These are phyloP conservation scores for Lactarius psammicola DNA, from an alignment of 768 basidiomycete genomes.

Conservation along the genomic window DNA sequence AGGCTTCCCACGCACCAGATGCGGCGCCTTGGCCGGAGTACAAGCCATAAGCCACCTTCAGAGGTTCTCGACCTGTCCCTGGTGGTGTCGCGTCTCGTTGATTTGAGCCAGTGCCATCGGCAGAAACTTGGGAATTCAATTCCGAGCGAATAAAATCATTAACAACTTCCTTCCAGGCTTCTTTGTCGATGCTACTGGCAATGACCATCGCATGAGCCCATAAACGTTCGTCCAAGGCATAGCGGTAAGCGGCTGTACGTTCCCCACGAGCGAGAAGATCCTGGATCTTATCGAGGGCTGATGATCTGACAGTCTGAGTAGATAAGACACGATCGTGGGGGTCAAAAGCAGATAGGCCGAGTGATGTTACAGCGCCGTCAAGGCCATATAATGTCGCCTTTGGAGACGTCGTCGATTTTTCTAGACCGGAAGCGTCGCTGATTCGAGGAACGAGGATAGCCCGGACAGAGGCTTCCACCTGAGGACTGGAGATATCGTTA, in stretches of 20 bases:
- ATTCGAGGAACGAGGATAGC: slow-evolving; percentile 64
- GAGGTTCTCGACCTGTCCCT: slow-evolving; percentile 60
- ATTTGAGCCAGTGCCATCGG: slow-evolving; percentile 23
- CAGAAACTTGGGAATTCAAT: slow-evolving; percentile 46
- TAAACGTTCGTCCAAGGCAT: slow-evolving; percentile 81
- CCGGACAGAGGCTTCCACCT: slow-evolving; percentile 73
- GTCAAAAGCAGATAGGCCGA: slow-evolving; percentile 29
- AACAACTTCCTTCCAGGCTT: slow-evolving; percentile 89
- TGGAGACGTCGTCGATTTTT: slow-evolving; percentile 22
- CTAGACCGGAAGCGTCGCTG: slow-evolving; percentile 31
- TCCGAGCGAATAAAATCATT: slow-evolving; percentile 82
- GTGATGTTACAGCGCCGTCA: slow-evolving; percentile 19
- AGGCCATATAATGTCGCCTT: slow-evolving; percentile 20
- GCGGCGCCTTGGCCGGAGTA: slow-evolving; percentile 80
- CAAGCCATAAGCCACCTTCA: slow-evolving; percentile 79
- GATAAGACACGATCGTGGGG: slow-evolving; percentile 54
- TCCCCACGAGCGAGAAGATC: slow-evolving; percentile 80
- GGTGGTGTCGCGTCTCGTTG: slow-evolving; percentile 30
- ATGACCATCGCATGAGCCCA: slow-evolving; percentile 98
- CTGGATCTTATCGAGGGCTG: slow-evolving; percentile 74
- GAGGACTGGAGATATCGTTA: slow-evolving; percentile 43
- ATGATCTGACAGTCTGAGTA: slow-evolving; percentile 56
- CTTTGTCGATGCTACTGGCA: slow-evolving; percentile 88
- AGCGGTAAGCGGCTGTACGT: slow-evolving; percentile 81
- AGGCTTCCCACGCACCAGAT: slow-evolving; percentile 51